Conservation (phyloP, 163 green algal genomes). For the Chlamydomonas reinhardtii region DNA sequence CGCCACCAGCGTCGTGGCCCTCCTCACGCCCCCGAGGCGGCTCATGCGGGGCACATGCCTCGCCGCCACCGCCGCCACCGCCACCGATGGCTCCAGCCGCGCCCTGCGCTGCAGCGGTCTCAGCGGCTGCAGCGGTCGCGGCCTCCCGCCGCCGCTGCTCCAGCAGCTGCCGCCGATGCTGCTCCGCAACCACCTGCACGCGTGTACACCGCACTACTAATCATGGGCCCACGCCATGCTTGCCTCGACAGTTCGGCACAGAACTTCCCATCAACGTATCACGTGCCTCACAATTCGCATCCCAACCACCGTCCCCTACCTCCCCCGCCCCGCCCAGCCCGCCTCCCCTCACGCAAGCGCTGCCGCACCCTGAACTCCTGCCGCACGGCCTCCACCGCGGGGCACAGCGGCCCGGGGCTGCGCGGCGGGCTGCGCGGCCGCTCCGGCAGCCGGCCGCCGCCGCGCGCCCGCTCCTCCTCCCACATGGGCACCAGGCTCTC, state of each 20-base stretch:
- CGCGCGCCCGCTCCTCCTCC: conserved; percentile 80
- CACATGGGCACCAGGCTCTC: conserved; percentile 87
- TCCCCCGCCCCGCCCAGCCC: not conserved
- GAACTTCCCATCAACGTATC: too few species aligned
- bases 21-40: not conserved
- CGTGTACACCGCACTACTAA: not conserved
- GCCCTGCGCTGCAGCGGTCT: not conserved
- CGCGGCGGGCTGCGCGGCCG: conserved; percentile 68
- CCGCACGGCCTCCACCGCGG: conserved; percentile 70
- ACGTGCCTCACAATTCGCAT: too few species aligned
- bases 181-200: not conserved
- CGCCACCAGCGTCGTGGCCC: not conserved
- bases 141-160: conserved; percentile 3
- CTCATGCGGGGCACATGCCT: not conserved
- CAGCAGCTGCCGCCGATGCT: conserved; percentile 12
- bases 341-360: too few species aligned
- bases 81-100: not conserved
- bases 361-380: conserved; percentile 68
- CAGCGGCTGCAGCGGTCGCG: not conserved
- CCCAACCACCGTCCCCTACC: not conserved
- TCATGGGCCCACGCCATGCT: too few species aligned
- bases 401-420: conserved; percentile 65
- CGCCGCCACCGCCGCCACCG: not conserved
- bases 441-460: conserved; percentile 60
- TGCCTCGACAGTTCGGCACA: too few species aligned